Evolutionary conservation across 2,329 filamentous ascomycete species (phyloP), one percentile per base, ranked within the genome.

Genomic region (Acarospora socialis): DNA sequence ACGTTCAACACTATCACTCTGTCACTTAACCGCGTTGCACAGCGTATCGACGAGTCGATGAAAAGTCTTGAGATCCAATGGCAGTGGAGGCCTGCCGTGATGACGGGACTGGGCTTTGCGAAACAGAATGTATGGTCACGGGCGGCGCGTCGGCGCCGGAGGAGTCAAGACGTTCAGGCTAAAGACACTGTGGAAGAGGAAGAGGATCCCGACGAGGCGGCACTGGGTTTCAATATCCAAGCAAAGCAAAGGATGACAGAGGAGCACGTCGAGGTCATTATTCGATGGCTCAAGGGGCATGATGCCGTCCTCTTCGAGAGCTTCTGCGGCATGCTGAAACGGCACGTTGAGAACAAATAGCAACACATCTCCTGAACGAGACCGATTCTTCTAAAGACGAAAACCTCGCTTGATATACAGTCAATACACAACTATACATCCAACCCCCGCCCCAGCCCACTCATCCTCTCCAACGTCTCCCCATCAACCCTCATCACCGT

Each of bases 221-320:
- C 52, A 1, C 64, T 81, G 32, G 75, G 71, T 0, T 75, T 81
- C 46, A 65, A 60, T 33, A 52, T 80, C 6, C 51, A 55, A n/a
- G 46, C 75, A 14, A 57, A 52, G 46, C 54, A 12, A 50, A 51
- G 30, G 12, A 35, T 28, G 16, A 36, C 22, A 18, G 47, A 56
- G 24, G 51, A 61, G 3, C 52, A 58, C 12, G 58, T 75, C 0
- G 53, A 49, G 2, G 56, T 78, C 4, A 43, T 54, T 4, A 60
- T 79, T 33, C 64, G 80, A 19, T 92, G 82, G 86, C 48, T 82
- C 1, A 74, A 81, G 45, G 87, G 90, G 0, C 61, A 65, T 4
- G 80, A 92, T 42, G 61, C 68, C 12, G 65, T 75, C 1, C 49
- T 90, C 0, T 93, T 87, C 53, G 81, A 92, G 56, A 94, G 86